Percentiles rank a stretch among this genome's conserved stretches.
These are phyloP conservation scores for Suhomyces yuchorum DNA, from an alignment of 1,139 yeast species.

Conservation along the genomic window DNA sequence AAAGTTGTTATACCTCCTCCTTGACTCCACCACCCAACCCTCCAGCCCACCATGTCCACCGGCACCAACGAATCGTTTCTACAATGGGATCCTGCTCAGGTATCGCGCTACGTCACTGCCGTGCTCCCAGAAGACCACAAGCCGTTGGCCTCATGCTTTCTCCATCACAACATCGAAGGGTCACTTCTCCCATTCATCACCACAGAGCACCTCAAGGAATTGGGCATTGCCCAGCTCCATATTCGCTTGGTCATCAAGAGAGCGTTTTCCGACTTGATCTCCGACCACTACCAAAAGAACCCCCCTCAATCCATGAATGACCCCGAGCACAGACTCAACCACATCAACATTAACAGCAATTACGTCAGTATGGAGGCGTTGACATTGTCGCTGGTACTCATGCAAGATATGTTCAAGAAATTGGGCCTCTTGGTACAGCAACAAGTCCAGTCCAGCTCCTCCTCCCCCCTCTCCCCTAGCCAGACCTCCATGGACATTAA, in stretches of 20 bases:
- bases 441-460: slow-evolving; percentile 18
- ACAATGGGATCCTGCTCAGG: slow-evolving; percentile 54
- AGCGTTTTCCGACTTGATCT: slow-evolving; percentile 48
- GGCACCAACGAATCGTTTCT: slow-evolving; percentile 41
- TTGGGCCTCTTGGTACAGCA: slow-evolving; percentile 13
- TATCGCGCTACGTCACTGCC: slow-evolving; percentile 36
- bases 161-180: slow-evolving; percentile 64
- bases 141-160: slow-evolving; percentile 36
- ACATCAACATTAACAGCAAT: slow-evolving; percentile 36
- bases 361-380: slow-evolving; percentile 40
- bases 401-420: slow-evolving; percentile 42
- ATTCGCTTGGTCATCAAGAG: slow-evolving; percentile 52
- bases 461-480: slow-evolving; percentile 28
- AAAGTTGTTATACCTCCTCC: not conserved
- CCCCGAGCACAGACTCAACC: slow-evolving; percentile 32
- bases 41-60: slow-evolving; percentile 16
- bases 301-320: slow-evolving; percentile 37
- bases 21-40: not conserved
- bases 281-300: slow-evolving; percentile 32
- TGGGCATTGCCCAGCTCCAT: slow-evolving; percentile 49
- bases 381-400: slow-evolving; percentile 33
- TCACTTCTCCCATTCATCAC: slow-evolving; percentile 59
- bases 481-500: slow-evolving; percentile 35
- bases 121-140: slow-evolving; percentile 26
- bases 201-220: slow-evolving; percentile 60